Conservation (phyloP, 2,329 filamentous ascomycete species). For the Cladosporium sp. region DNA sequence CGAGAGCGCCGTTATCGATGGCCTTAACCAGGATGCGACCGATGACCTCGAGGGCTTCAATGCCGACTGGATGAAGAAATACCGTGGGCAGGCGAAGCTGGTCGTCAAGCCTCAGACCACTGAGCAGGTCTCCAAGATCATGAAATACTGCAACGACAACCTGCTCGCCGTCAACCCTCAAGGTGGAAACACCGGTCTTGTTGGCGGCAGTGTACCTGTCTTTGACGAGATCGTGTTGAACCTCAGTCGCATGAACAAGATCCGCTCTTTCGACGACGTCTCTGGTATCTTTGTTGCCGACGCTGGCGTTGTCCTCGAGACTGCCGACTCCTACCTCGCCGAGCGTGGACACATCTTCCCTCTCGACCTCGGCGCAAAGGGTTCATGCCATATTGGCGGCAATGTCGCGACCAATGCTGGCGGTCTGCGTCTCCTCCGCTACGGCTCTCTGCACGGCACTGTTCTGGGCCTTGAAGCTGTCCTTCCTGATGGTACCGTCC, state of each 20-base stretch:
- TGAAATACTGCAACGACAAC: slow-evolving; percentile 93
- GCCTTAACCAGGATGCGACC: slow-evolving; percentile 65
- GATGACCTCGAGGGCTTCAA: slow-evolving; percentile 92
- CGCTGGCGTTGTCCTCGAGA: slow-evolving; percentile 85
- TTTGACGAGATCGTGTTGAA: slow-evolving; percentile 98
- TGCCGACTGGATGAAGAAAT: slow-evolving; percentile 98
- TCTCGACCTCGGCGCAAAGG: slow-evolving; percentile 94
- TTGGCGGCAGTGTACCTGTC: slow-evolving; percentile 91
- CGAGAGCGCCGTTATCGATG: slow-evolving; percentile 77
- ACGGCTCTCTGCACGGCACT: slow-evolving; percentile 89
- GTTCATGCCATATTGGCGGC: slow-evolving; percentile 91
- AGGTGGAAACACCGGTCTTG: slow-evolving; percentile 92
- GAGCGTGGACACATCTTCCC: slow-evolving; percentile 87
- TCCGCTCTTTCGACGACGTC: slow-evolving; percentile 87
- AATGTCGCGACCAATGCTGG: slow-evolving; percentile 96
- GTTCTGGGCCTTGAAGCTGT: slow-evolving; percentile 92
- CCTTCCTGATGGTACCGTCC: slow-evolving; percentile 83
- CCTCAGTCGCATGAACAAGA: slow-evolving; percentile 82
- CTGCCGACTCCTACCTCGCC: slow-evolving; percentile 78
- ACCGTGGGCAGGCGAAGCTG: slow-evolving; percentile 80
- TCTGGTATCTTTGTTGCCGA: slow-evolving; percentile 87
- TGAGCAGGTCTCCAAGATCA: slow-evolving; percentile 81
- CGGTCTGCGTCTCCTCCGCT: slow-evolving; percentile 80
- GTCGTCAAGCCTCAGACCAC: slow-evolving; percentile 82
- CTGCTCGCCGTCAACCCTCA: slow-evolving; percentile 91